Percentiles rank a stretch among this genome's conserved stretches.
Conservation (phyloP, 495 filamentous ascomycete genomes). For the Amniculicola lignicola region DNA sequence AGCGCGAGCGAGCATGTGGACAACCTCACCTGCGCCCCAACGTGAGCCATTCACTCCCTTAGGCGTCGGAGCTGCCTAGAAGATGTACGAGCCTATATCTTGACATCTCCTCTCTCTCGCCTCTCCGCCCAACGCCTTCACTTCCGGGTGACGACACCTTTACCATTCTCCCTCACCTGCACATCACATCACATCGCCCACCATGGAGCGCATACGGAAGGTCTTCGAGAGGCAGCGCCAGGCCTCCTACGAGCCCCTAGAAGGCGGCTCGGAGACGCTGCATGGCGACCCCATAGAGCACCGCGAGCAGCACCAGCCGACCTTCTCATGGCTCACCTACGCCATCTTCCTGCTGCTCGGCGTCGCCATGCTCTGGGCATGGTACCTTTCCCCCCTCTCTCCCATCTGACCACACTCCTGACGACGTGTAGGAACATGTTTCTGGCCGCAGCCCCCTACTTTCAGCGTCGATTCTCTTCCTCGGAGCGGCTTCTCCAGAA, state of each 20-base stretch:
- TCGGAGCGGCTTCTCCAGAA: conserved; percentile 66
- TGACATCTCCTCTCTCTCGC: background rate
- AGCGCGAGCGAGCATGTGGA: too few species aligned
- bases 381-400: conserved; percentile 54
- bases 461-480: conserved; percentile 74
- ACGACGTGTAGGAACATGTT: conserved; percentile 99
- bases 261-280: conserved; percentile 28
- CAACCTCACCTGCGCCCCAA: too few species aligned
- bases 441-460: conserved; percentile 90
- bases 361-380: conserved; percentile 93
- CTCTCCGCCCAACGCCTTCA: background rate
- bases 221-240: conserved; percentile 28
- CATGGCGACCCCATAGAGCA: conserved; percentile 31
- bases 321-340: conserved; percentile 72
- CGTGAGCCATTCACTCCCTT: too few species aligned
- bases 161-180: background rate
- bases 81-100: background rate
- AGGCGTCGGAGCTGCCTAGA: background rate
- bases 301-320: too few species aligned
- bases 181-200: background rate
- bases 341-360: conserved; percentile 80
- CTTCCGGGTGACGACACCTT: background rate
- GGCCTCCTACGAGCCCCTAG: conserved; percentile 40
- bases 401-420: conserved; percentile 4
- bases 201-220: conserved; percentile 39